A percentile compares a stretch with the other conserved stretches of the same genome.
Evolutionary conservation across 2,329 filamentous ascomycete genomes (phyloP).

Genomic region (Penicillium verrucosum): DNA sequence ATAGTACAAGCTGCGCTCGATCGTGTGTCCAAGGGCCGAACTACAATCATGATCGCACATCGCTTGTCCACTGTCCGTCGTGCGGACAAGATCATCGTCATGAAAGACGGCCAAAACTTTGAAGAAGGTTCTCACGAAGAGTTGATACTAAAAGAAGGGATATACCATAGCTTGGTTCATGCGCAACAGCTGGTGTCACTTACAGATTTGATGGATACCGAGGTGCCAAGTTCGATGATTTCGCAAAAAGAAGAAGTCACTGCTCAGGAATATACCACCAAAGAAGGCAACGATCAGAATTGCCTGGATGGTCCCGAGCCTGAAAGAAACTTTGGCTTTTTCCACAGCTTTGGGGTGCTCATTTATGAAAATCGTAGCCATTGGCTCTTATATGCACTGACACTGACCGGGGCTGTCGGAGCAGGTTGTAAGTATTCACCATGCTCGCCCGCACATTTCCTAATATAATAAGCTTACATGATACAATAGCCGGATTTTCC

Average conservation of each 20-base stretch:
- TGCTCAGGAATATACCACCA: not conserved
- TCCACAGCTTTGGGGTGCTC: not conserved
- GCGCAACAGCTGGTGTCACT: constrained; percentile 34
- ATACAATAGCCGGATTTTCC: constrained; percentile 26
- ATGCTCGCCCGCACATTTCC: not conserved
- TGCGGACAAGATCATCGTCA: constrained; percentile 74
- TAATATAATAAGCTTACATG: not conserved
- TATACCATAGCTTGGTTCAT: constrained; percentile 66
- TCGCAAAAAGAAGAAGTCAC: not conserved
- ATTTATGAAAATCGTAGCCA: not conserved
- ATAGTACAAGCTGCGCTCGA: constrained; percentile 56
- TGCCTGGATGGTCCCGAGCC: not conserved
- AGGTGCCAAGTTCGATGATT: not conserved
- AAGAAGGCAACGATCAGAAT: not conserved
- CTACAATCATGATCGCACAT: constrained; percentile 75
- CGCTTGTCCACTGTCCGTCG: constrained; percentile 69
- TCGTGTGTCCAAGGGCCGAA: constrained; percentile 58
- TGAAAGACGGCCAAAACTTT: constrained; percentile 66
- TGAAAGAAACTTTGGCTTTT: not conserved
- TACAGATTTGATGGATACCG: not conserved
- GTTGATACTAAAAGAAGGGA: constrained; percentile 59
- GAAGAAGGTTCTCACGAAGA: constrained; percentile 75
- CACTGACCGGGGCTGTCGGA: not conserved
- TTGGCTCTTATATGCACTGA: constrained; percentile 1
- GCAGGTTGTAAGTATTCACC: not conserved